A percentile compares a stretch with the other conserved stretches of the same genome.
phyloP scores from a whole-genome alignment of 805 yeast species.

The Candida bentonensis region DNA sequence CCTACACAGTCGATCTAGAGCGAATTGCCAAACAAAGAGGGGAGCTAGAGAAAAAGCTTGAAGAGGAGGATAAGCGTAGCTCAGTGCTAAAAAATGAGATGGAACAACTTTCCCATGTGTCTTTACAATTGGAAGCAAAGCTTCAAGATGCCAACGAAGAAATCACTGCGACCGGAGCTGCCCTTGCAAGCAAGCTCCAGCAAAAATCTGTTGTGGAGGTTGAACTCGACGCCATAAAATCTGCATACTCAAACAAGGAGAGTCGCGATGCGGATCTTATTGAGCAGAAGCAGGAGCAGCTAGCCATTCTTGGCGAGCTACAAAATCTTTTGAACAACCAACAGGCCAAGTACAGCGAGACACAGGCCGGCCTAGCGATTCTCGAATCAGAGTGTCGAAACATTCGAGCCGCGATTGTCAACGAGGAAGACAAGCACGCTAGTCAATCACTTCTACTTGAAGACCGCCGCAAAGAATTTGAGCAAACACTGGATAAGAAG shows the following conservation, averaged over 20 bases:
- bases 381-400: slow-evolving; percentile 10
- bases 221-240: not conserved
- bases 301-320: slow-evolving; percentile 3
- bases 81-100: not conserved
- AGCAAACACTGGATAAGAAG: not conserved
- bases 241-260: not conserved
- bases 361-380: slow-evolving; percentile 17
- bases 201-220: not conserved
- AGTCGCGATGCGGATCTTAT: not conserved
- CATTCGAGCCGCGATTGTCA: slow-evolving; percentile 3
- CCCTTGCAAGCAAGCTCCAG: not conserved
- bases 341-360: slow-evolving; percentile 9
- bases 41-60: not conserved
- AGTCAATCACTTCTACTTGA: not conserved
- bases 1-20: not conserved
- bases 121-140: not conserved
- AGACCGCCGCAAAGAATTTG: not conserved
- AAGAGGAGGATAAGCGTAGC: not conserved
- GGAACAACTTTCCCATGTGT: not conserved
- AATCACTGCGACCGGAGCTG: not conserved
- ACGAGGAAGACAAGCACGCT: not conserved
- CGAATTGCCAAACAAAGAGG: not conserved
- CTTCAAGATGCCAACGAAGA: not conserved
- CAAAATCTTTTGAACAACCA: slow-evolving; percentile 3
- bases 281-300: not conserved